Base-by-base conservation (phyloP, 2,329 filamentous ascomycete genomes). In the Epichloe gansuensis region DNA sequence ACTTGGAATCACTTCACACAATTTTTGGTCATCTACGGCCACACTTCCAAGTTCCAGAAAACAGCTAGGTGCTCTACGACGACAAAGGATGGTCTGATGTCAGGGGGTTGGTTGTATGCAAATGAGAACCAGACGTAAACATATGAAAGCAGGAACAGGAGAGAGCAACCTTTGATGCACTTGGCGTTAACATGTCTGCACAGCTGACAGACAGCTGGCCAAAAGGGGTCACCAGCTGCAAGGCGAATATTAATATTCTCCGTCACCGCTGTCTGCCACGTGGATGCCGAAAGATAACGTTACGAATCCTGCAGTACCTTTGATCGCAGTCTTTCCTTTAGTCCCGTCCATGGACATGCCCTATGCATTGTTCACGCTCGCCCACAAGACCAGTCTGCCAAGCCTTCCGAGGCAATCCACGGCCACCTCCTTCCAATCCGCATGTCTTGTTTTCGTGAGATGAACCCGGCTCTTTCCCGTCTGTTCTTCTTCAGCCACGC, bases 381-480 rank as follows among this genome's bases (percentile, higher is more conserved):
- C 21, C 36, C 23, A 36, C 23, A 6, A 39, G 36, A 48, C 9
- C 36, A 15, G 21, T 27, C 15, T 31, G 36, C 31, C 46, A n/a
- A 47, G 36, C 23, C 36, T 21, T n/a, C 23, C 17, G 13, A 23
- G 17, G 27, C 48, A 23, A 12, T n/a, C 6, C 15, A n/a, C 15
- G 39, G 4, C 23, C 31, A 11, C 13, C 35, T 45, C 49, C 42
- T 47, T 49, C 25, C 51, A 23, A 39, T 45, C 35, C 43, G 23
- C 42, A 50, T 53, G 36, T 50, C 34, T 36, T 23, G 21, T 23
- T 34, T 27, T 17, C 39, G 36, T 50, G 53, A 54, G 36, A 54
- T 54, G 53, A 52, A 36, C 39, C 25, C 34, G 23, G 41, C 47
- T 52, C 53, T 49, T 52, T 42, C 53, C 50, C 50, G 11, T 23